Evolutionary conservation across 352 stramenopile species (phyloP), one percentile per base, ranked within the genome.

Genomic region (Blastocystis hominis): DNA sequence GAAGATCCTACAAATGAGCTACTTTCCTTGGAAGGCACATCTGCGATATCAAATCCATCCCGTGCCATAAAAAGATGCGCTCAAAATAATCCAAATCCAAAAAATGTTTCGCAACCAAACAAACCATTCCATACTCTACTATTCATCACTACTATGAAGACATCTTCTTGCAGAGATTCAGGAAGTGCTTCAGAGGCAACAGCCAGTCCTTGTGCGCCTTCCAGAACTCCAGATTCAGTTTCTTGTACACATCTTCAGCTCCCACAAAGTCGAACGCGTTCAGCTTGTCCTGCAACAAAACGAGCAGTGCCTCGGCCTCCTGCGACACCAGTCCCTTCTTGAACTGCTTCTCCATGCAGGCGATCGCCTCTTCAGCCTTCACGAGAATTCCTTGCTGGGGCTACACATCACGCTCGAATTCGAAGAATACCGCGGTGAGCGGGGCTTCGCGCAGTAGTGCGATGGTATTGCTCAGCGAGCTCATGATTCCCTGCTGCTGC

Each of bases 171-270:
- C 72, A 84, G 36, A 84, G 46, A 38, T 20, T 75, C 10, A 84
- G 9, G 55, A 80, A 80, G 55, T 80, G 70, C 40, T 80, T 80
- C 30, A 80, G 70, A 80, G 70, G 70, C 15, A 80, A 42, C 10
- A 80, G 40, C 70, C 70, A 80, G 13, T 80, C 70, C 55, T 80
- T 80, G 24, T 80, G 70, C 15, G 24, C 24, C 10, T 80, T 80
- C 70, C 70, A 80, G 55, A 68, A 80, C 9, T 70, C 34, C 55
- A 80, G 13, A 80, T 80, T 80, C 50, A 80, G 38, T 34, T 80
- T 80, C 70, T 80, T 80, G n/a, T 80, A 68, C 36, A 80, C 55
- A 15, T 80, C 55, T 20, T 68, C 50, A 4, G 70, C 70, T 20
- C 34, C 34, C 13, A 4, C 55, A 53, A 30, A 80, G 72, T 40